A percentile compares a stretch with the other conserved stretches of the same genome.
phyloP scores from a whole-genome alignment of 192 early-diverging fungal genomes.

The Podila verticillata region DNA sequence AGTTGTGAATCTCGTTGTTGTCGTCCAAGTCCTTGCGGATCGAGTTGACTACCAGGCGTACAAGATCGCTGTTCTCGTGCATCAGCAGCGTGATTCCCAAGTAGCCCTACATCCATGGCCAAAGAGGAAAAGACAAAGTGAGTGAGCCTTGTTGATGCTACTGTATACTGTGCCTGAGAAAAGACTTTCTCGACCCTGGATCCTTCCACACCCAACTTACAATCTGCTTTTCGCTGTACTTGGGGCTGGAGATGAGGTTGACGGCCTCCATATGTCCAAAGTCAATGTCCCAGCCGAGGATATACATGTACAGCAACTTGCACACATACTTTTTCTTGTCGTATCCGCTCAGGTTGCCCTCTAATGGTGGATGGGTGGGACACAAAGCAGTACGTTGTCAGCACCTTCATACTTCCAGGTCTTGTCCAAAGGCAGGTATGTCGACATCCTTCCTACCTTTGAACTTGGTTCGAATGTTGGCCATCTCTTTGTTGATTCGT shows the following conservation, averaged over 20 bases:
- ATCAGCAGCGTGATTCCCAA: conserved; percentile 93
- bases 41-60: conserved; percentile 86
- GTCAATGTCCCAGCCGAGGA: conserved; percentile 98
- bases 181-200: too few relatives aligned
- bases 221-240: conserved; percentile 99
- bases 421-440: not conserved
- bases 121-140: not conserved
- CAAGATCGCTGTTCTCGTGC: conserved; percentile 85
- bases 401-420: not conserved
- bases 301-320: conserved; percentile 99
- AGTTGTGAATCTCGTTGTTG: conserved; percentile 86
- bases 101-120: conserved; percentile 77
- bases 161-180: too few relatives aligned
- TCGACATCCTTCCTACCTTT: conserved; percentile 71
- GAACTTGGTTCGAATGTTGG: conserved; percentile 98
- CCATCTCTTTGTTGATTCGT: conserved; percentile 99
- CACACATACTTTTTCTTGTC: conserved; percentile 99
- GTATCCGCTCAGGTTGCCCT: conserved; percentile 92
- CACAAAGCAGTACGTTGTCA: not conserved
- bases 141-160: not conserved
- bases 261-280: conserved; percentile 98
- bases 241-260: conserved; percentile 85
- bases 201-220: conserved; percentile 57
- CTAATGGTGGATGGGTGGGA: conserved; percentile 54
- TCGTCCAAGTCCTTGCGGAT: conserved; percentile 91